Evolutionary conservation across 305 asterid genomes (phyloP).

Genomic region (Fraxinus sp.): DNA sequence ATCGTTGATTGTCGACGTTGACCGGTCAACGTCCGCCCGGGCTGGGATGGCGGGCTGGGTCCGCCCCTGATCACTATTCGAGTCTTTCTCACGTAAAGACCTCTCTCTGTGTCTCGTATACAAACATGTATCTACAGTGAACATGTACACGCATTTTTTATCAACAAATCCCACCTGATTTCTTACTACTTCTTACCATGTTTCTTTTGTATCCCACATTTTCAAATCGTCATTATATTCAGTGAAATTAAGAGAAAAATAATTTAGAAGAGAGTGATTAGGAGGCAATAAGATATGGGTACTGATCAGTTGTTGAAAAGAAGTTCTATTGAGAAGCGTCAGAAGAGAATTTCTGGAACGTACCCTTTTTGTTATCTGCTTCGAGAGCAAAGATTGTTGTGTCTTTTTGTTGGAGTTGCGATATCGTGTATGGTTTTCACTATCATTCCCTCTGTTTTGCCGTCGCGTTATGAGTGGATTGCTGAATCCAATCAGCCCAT

Average conservation of each 20-base stretch:
- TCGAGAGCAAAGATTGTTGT: slow-evolving; percentile 50
- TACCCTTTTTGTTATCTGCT: slow-evolving; percentile 47
- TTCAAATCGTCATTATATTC: not conserved
- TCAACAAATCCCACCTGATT: slow-evolving; percentile 18
- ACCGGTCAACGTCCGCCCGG: no score
- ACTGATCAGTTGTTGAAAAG: slow-evolving; percentile 32
- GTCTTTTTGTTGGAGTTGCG: slow-evolving; percentile 54
- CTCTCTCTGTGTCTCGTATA: not conserved
- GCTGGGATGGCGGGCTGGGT: no score
- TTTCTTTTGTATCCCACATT: slow-evolving; percentile 14
- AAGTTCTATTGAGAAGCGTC: slow-evolving; percentile 20
- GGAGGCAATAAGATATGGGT: slow-evolving; percentile 25
- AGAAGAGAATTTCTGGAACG: not conserved
- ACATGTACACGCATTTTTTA: no score
- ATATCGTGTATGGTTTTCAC: slow-evolving; percentile 39
- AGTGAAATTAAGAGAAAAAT: not conserved
- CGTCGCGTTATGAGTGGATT: slow-evolving; percentile 9
- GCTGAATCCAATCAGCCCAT: slow-evolving; percentile 22
- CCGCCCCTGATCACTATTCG: no score
- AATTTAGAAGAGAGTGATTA: not conserved
- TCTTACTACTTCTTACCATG: no score
- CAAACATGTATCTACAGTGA: slow-evolving; percentile 19
- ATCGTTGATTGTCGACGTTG: no score
- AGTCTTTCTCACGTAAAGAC: slow-evolving; percentile 54
- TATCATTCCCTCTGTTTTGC: slow-evolving; percentile 21